Conservation (phyloP, 495 filamentous ascomycete species). For the Lindgomyces ingoldianus region DNA sequence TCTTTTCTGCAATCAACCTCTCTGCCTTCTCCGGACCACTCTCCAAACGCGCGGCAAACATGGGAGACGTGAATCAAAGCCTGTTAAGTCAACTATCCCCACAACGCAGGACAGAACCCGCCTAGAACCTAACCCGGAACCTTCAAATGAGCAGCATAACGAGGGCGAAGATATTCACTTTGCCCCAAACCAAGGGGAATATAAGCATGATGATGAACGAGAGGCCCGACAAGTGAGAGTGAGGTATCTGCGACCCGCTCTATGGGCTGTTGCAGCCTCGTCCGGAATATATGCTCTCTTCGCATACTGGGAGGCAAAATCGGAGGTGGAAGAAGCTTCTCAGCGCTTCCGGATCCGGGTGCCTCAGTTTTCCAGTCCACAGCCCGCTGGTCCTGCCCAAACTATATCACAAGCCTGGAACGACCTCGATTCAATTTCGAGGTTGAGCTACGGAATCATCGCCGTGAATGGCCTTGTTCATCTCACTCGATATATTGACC, state of each 20-base stretch:
- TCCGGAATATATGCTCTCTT: neutral
- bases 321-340: neutral
- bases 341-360: neutral
- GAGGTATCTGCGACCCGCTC: neutral
- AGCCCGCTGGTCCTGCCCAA: neutral
- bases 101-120: no score
- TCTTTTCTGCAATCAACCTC: neutral
- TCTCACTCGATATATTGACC: slow-evolving; percentile 1
- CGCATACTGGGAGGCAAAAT: neutral
- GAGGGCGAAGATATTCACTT: neutral
- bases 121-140: no score
- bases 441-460: slow-evolving; percentile 10
- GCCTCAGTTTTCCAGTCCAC: neutral
- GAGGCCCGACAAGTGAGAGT: neutral
- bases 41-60: neutral
- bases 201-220: neutral
- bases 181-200: neutral
- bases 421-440: neutral
- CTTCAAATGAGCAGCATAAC: no score
- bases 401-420: neutral
- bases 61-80: neutral
- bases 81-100: neutral
- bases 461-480: slow-evolving; percentile 13
- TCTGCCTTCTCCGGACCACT: neutral
- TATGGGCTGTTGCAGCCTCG: neutral